Base-by-base conservation (phyloP, 116 monocot species). In the Dioscorea cayenensis region DNA sequence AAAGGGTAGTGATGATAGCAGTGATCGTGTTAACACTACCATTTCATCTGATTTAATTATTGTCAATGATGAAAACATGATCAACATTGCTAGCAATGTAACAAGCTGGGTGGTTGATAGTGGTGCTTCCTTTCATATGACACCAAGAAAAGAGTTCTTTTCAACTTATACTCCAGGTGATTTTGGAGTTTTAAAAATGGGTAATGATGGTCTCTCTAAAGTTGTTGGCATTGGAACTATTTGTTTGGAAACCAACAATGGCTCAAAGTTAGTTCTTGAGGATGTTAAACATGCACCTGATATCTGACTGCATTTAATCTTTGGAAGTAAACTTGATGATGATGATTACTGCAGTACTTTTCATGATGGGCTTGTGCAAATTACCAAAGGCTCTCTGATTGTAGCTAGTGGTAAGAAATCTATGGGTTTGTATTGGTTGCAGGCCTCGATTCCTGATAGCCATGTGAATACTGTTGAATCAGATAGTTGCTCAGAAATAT, bases 171-270 rank as follows among this genome's bases (percentile, higher is more conserved):
- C 4, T 1, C 5, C 4, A 28, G 65, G 69, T 12, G 74, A 78
- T 36, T 78, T 78, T 74, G 75, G 70, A 0, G 19, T 12, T 0
- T 35, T 83, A 2, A 70, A 37, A 51, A 83, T 83, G 82, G 75
- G 70, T 8, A 75, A 78, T 63, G 28, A 48, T 23, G 43, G 28
- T 25, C 1, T 12, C 4, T 27, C 73, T 10, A 68, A 74, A 14
- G 69, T 82, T 36, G 28, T 72, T 13, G 65, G 73, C 4, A 73
- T 69, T 10, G 66, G 67, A 51, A 69, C 62, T 51, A 11, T 79
- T 22, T 65, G 21, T 9, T 36, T 73, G 3, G 66, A 73, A 28
- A 65, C 69, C 27, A 65, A 71, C 59, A 12, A 64, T 64, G 70
- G 69, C 27, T n/a, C 13, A 11, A 58, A 32, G 27, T 32, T 79